Evolutionary conservation across 1,139 yeast species (phyloP).

Genomic region (Wickerhamomyces sp.): DNA sequence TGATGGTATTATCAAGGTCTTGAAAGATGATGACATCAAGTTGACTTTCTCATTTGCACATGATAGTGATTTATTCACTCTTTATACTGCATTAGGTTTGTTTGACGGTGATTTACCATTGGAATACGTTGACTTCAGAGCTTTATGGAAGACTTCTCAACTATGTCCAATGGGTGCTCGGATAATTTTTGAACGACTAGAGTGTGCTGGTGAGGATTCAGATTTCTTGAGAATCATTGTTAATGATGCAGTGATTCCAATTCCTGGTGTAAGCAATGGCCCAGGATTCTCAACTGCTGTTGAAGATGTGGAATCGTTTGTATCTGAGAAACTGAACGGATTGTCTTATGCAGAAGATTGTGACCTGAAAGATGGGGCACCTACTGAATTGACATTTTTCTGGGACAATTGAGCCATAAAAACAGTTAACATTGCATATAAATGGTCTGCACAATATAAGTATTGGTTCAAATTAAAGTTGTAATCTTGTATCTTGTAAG

Average conservation of each 20-base stretch:
- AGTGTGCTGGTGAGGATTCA: constrained; percentile 25
- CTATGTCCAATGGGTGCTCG: constrained; percentile 56
- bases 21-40: constrained; percentile 20
- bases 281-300: constrained; percentile 48
- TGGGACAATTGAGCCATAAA: constrained; percentile 14
- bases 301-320: constrained; percentile 25
- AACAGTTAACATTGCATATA: no score
- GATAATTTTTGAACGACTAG: constrained; percentile 43
- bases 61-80: constrained; percentile 18
- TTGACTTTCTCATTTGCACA: constrained; percentile 17
- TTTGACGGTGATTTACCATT: constrained; percentile 28
- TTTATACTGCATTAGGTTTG: constrained; percentile 43
- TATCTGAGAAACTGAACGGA: constrained; percentile 12
- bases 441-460: no score
- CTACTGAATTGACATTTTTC: constrained; percentile 7
- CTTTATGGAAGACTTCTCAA: constrained; percentile 43
- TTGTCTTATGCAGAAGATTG: constrained; percentile 13
- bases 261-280: constrained; percentile 41
- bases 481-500: no score
- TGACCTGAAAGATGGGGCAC: constrained; percentile 6
- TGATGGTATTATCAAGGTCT: constrained; percentile 43
- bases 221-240: constrained; percentile 40
- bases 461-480: no score
- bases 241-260: constrained; percentile 55
- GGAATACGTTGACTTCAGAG: constrained; percentile 35